Evolutionary conservation across 352 stramenopile genomes (phyloP), one percentile per base, ranked within the genome.

Genomic region (Phytophthora melonis): DNA sequence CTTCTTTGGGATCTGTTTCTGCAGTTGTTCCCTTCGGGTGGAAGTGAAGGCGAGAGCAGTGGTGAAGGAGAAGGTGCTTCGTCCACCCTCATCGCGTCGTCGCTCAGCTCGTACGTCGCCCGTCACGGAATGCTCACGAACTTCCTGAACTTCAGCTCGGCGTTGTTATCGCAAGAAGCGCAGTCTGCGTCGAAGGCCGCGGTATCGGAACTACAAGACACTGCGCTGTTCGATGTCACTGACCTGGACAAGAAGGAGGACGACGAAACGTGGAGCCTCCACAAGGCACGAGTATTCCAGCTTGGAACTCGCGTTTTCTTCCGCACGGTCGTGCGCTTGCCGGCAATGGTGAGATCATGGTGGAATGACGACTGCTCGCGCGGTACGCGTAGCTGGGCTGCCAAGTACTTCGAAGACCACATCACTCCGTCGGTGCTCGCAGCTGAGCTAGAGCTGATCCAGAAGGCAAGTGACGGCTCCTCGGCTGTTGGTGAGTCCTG

Each of bases 361-460:
- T 98, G 91, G 91, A 96, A 96, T 39, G 91, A 98, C 58, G 87
- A 95, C 23, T 98, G 92, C 72, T 88, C 81, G 7, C 84, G 91
- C 21, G 91, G 84, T 25, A 77, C 91, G 13, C 85, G 88, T 52
- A 93, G 82, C 66, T 97, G 92, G 91, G 88, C 91, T 25, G 78
- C 81, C 58, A 96, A 96, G 61, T 97, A 97, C 77, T 97, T 95
- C 69, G 84, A 94, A 79, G 87, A 97, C 73, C 75, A 93, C 62
- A 93, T 97, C 58, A 95, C 90, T 13, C 90, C 90, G 53, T 92
- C 88, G 18, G 83, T 97, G 58, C 70, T 97, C 7, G 69, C 86
- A 23, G 87, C 84, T 1, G 90, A 97, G 70, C 75, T 97, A n/a
- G 74, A 89, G 8, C 77, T 93, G 19, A 97, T 97, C 66, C 77